phyloP scores from a whole-genome alignment of 495 filamentous ascomycete genomes.

The Cudoniella acicularis region DNA sequence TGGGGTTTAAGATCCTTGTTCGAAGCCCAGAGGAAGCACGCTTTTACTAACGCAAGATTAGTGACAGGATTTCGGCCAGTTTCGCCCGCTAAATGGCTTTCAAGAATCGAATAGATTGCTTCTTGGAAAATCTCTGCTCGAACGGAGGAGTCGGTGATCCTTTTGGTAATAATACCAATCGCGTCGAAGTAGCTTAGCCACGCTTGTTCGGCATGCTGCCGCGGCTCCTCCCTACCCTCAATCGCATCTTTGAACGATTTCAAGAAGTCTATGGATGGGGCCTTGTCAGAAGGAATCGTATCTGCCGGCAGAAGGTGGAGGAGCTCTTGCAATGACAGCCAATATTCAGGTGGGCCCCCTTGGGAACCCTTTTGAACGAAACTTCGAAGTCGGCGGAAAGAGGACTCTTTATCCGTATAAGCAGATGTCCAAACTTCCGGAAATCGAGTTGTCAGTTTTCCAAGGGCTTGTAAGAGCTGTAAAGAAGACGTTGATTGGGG shows the following conservation, averaged over 20 bases:
- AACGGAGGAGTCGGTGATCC: constrained; percentile 24
- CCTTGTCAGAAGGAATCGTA: constrained; percentile 44
- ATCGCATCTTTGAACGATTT: constrained; percentile 66
- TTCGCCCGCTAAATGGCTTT: constrained; percentile 47
- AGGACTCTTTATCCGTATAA: constrained; percentile 60
- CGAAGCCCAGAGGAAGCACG: constrained; percentile 13
- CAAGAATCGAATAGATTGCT: constrained; percentile 53
- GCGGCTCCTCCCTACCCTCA: constrained; percentile 66
- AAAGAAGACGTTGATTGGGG: constrained; percentile 69
- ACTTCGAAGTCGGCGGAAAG: constrained; percentile 56
- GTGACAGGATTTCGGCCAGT: neutral
- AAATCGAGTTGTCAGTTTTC: constrained; percentile 53
- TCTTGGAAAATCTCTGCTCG: constrained; percentile 40
- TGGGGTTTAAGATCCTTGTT: constrained; percentile 10
- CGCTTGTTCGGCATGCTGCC: constrained; percentile 58
- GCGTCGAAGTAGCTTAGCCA: constrained; percentile 71
- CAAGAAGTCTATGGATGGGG: constrained; percentile 52
- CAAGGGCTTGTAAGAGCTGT: constrained; percentile 62
- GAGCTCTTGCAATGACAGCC: constrained; percentile 60
- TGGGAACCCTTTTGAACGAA: constrained; percentile 87
- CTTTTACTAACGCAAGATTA: constrained; percentile 6
- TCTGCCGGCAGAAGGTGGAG: constrained; percentile 54
- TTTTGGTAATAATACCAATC: constrained; percentile 42
- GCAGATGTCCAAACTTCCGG: constrained; percentile 73
- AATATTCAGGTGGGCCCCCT: constrained; percentile 62